A percentile compares a stretch with the other conserved stretches of the same genome.
Conservation (phyloP, 2,329 filamentous ascomycete species). For the Penicillium sp. region DNA sequence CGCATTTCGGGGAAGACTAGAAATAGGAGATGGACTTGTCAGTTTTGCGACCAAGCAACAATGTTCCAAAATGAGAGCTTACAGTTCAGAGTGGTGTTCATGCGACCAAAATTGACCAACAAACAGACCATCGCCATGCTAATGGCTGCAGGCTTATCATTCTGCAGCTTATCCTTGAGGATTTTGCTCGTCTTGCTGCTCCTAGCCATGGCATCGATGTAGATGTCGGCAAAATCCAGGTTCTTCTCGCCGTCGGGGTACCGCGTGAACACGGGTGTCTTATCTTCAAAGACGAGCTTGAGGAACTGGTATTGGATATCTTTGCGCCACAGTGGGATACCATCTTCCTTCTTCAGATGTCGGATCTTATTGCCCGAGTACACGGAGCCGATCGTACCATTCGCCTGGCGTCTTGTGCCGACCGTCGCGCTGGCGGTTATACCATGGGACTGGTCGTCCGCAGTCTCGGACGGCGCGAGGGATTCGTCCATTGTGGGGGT, state of each 20-base stretch:
- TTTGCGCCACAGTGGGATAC: constrained; percentile 65
- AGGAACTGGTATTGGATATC: constrained; percentile 68
- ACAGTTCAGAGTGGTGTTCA: constrained; percentile 99
- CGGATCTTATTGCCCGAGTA: constrained; percentile 68
- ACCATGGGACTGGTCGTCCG: constrained; percentile 40
- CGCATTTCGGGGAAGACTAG: constrained; percentile 99
- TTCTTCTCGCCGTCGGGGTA: constrained; percentile 79
- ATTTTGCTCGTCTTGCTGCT: constrained; percentile 99
- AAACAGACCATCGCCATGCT: constrained; percentile 99
- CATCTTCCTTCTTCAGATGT: constrained; percentile 67
- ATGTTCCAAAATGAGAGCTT: constrained; percentile 32
- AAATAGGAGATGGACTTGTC: constrained; percentile 1
- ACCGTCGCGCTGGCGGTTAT: constrained; percentile 42
- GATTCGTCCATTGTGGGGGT: constrained; percentile 36
- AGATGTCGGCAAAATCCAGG: constrained; percentile 84
- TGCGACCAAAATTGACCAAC: constrained; percentile 92
- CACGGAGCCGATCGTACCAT: constrained; percentile 65
- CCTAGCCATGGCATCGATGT: constrained; percentile 97
- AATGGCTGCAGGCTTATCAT: constrained; percentile 86
- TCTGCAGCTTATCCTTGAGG: constrained; percentile 91
- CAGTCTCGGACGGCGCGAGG: constrained; percentile 35
- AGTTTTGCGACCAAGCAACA: background rate
- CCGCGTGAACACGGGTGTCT: constrained; percentile 77
- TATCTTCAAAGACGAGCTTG: constrained; percentile 62
- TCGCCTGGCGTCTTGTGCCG: constrained; percentile 61